Base-by-base conservation (phyloP, 139 green algal genomes). In the Haematococcus sp. region DNA sequence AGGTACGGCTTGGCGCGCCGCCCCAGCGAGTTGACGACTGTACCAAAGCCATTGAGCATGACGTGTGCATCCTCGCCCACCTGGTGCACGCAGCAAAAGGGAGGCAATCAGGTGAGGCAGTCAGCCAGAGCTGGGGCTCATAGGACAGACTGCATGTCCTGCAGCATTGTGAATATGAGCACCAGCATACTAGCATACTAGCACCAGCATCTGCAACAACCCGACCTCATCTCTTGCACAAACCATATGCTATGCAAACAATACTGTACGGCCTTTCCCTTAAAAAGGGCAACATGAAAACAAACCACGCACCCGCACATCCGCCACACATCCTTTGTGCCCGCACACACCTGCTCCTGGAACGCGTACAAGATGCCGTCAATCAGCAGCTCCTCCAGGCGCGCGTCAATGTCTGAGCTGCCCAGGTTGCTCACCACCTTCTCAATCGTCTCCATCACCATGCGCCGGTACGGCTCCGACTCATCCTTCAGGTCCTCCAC, bases 401-500 rank as follows among this genome's bases (percentile, higher is more conserved):
- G 79, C 4, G 94, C 89, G 70, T 98, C 96, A 19, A 99, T 89
- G 84, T 99, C 96, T 15, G 90, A 87, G 0, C 90, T 87, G 55
- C 96, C 96, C 76, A 98, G 83, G 46, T 88, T 82, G 11, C 71
- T 75, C n/a, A 99, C 84, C 51, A 98, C 85, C 60, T 86, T 59
- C 34, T 60, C 70, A 61, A 65, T 74, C 15, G 68, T 74, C 52
- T 74, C 52, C 52, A 65, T 74, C 20, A 74, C 54, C 68, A 67
- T 98, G 68, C 89, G 86, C 3, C 94, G 83, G 88, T 98, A 99
- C 5, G 93, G 95, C 88, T 99, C 96, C 58, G 69, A 90, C 91
- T 99, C 96, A 71, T 99, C 96, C 88, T 99, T 99, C 17, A 99
- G 74, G 86, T 98, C 94, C 82, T 99, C 94, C 73, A 98, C 96